Conservation (phyloP, 2,329 filamentous ascomycete species). For the Pseudogymnoascus sp. region DNA sequence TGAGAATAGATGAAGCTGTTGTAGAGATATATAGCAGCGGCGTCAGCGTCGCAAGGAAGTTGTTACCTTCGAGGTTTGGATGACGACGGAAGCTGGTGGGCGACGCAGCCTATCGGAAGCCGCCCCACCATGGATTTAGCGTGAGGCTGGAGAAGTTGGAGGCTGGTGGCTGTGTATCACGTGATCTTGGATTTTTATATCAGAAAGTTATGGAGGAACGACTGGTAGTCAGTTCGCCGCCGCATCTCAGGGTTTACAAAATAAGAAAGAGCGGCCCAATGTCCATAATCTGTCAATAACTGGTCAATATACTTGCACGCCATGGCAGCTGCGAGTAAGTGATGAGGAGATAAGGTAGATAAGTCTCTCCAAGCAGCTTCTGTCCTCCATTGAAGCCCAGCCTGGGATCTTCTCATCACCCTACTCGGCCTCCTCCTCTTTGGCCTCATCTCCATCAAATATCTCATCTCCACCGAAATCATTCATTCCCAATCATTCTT, state of each 20-base stretch:
- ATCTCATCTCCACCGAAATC: not conserved
- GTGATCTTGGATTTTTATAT: not conserved
- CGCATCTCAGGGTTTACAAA: not conserved
- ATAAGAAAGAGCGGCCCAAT: not conserved
- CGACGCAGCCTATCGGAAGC: constrained; percentile 9
- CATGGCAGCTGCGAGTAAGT: not conserved
- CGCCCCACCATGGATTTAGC: constrained; percentile 7
- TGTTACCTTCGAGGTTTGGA: constrained; percentile 11
- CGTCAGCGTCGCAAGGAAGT: not conserved
- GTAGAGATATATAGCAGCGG: constrained; percentile 5
- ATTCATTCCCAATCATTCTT: not conserved
- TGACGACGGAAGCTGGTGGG: constrained; percentile 10
- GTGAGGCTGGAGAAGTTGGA: constrained; percentile 1
- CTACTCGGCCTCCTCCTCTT: not conserved
- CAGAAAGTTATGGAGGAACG: not conserved
- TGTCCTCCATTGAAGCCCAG: not conserved
- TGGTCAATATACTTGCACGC: not conserved
- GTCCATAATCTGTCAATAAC: not conserved
- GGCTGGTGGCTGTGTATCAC: not conserved
- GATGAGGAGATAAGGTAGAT: not conserved
- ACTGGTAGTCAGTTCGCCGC: not conserved
- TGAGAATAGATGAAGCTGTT: not conserved
- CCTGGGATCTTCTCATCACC: not conserved
- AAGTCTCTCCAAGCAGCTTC: not conserved
- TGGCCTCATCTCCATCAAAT: constrained; percentile 6